Percentiles rank a stretch among this genome's conserved stretches.
Conservation (phyloP, 1,284 basidiomycete genomes). For the Sporisorium graminicola region DNA sequence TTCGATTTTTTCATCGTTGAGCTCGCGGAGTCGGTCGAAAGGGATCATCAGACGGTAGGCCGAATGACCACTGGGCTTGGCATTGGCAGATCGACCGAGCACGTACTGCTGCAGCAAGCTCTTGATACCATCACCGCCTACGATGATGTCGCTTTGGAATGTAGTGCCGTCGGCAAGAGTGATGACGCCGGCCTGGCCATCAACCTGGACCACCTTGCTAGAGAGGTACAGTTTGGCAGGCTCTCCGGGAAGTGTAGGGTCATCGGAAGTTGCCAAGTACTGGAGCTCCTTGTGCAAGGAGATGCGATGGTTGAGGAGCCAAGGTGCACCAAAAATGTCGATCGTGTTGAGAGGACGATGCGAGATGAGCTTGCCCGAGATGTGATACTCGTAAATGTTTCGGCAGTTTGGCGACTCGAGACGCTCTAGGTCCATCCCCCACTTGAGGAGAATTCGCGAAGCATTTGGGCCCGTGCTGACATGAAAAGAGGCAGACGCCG, state of each 20-base stretch:
- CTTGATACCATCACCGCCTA: constrained; percentile 68
- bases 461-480: constrained; percentile 32
- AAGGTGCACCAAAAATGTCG: constrained; percentile 50
- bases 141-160: constrained; percentile 55
- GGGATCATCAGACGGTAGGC: constrained; percentile 63
- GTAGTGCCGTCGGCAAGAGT: constrained; percentile 51
- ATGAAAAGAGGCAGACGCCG: too few species aligned
- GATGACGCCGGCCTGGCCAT: constrained; percentile 50
- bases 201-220: constrained; percentile 41
- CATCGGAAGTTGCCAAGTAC: constrained; percentile 47
- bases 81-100: constrained; percentile 44
- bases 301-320: constrained; percentile 67
- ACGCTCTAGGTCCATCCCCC: constrained; percentile 27
- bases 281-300: constrained; percentile 65
- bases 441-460: constrained; percentile 14
- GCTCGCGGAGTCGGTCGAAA: constrained; percentile 40
- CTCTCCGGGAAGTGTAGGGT: constrained; percentile 10
- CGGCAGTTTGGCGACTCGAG: constrained; percentile 24
- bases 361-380: constrained; percentile 10
- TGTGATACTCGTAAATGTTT: constrained; percentile 21
- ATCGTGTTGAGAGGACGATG: constrained; percentile 18
- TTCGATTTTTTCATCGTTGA: constrained; percentile 49
- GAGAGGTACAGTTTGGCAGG: constrained; percentile 34
- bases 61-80: constrained; percentile 58
- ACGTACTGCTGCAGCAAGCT: constrained; percentile 70